A percentile compares a stretch with the other conserved stretches of the same genome.
Conservation (phyloP, 2,329 filamentous ascomycete species). For the Nemania sp. region DNA sequence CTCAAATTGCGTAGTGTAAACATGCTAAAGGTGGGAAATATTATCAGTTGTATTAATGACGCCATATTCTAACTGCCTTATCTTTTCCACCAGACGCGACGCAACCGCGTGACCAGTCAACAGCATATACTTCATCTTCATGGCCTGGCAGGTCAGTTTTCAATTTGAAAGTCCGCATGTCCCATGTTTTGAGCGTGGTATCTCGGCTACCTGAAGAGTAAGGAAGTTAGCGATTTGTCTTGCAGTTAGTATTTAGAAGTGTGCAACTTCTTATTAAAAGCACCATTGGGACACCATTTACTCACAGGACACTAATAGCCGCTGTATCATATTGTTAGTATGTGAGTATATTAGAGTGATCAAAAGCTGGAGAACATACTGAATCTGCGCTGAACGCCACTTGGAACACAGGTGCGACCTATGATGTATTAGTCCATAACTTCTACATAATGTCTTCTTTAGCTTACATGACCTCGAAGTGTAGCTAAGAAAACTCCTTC, state of each 20-base stretch:
- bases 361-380: slow-evolving; percentile 28
- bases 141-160: slow-evolving; percentile 29
- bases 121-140: slow-evolving; percentile 44
- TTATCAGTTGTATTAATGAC: too few species aligned
- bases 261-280: too few species aligned
- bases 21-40: too few species aligned
- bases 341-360: not conserved
- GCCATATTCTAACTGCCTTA: slow-evolving; percentile 72
- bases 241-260: too few species aligned
- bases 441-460: slow-evolving; percentile 41
- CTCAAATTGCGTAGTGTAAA: slow-evolving; percentile 81
- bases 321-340: slow-evolving; percentile 12
- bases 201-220: slow-evolving; percentile 67
- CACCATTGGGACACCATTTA: too few species aligned
- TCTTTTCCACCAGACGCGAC: slow-evolving; percentile 94
- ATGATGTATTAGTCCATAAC: slow-evolving; percentile 11
- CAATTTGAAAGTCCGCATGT: slow-evolving; percentile 82
- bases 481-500: slow-evolving; percentile 82
- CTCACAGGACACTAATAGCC: slow-evolving; percentile 42
- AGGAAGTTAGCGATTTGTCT: slow-evolving; percentile 26
- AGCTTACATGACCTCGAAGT: slow-evolving; percentile 78
- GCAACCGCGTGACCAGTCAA: slow-evolving; percentile 89
- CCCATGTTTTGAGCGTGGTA: slow-evolving; percentile 89
- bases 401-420: slow-evolving; percentile 81
- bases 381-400: slow-evolving; percentile 92